Evolutionary conservation across 2,329 filamentous ascomycete genomes (phyloP).

Genomic region (Sporothrix variecibatus): DNA sequence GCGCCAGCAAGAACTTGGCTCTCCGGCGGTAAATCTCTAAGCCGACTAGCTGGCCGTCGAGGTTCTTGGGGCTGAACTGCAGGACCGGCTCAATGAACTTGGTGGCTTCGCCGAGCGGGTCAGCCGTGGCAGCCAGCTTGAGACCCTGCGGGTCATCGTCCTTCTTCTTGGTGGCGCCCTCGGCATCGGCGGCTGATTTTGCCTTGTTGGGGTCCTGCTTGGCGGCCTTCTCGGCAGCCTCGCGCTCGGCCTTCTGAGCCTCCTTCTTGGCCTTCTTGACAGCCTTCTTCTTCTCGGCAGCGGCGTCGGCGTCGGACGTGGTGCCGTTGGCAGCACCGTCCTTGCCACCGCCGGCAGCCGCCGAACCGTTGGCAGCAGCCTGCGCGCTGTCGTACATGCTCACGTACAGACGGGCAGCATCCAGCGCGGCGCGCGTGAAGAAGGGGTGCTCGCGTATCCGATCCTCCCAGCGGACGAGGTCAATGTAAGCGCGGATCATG

Average conservation of each 20-base stretch:
- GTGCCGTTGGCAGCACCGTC: constrained; percentile 43
- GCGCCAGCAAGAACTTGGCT: constrained; percentile 83
- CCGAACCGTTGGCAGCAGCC: constrained; percentile 35
- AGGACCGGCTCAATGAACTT: constrained; percentile 83
- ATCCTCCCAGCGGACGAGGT: constrained; percentile 97
- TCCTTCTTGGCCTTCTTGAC: constrained; percentile 80
- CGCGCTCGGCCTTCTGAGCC: constrained; percentile 70
- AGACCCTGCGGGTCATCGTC: constrained; percentile 85
- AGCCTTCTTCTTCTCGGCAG: constrained; percentile 81
- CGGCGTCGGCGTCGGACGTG: constrained; percentile 57
- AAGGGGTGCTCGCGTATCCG: constrained; percentile 88
- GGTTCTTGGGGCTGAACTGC: constrained; percentile 76
- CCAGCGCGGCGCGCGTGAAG: constrained; percentile 80
- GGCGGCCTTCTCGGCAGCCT: constrained; percentile 74
- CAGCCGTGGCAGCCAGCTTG: constrained; percentile 76
- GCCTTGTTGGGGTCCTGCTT: constrained; percentile 84
- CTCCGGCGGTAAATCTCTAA: constrained; percentile 88
- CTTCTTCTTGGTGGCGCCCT: constrained; percentile 74
- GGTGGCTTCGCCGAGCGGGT: constrained; percentile 82
- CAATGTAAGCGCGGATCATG: constrained; percentile 89
- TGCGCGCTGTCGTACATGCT: constrained; percentile 65
- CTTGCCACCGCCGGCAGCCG: constrained; percentile 56
- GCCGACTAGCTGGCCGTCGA: constrained; percentile 79
- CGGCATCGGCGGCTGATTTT: constrained; percentile 54
- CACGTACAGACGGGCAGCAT: constrained; percentile 79